Evolutionary conservation across 192 early-diverging fungal genomes (phyloP).

Genomic region (Backusella liffmaniae): DNA sequence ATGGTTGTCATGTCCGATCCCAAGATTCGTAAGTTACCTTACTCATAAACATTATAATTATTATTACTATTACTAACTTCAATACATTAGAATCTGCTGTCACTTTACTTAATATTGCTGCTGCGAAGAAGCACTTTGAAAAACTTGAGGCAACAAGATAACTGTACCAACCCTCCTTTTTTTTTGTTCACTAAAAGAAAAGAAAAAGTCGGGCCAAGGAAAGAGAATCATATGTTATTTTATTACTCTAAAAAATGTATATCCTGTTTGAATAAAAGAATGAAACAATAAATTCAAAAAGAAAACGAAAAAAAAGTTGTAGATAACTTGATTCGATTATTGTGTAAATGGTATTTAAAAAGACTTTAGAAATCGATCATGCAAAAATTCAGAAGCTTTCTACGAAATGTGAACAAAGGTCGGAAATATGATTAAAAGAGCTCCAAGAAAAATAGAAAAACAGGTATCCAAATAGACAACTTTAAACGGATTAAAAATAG

Average conservation of each 20-base stretch:
- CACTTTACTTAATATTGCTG: conserved; percentile 77
- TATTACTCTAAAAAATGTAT: neutral
- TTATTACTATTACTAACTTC: neutral
- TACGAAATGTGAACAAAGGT: neutral
- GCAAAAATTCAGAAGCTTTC: neutral
- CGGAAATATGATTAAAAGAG: neutral
- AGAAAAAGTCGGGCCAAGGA: neutral
- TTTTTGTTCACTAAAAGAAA: neutral
- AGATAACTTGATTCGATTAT: neutral
- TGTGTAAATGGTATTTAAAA: neutral
- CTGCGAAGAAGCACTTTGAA: conserved; percentile 80
- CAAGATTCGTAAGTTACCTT: conserved; percentile 65
- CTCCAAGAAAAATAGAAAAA: neutral
- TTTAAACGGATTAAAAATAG: too few relatives aligned
- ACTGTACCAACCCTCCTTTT: neutral
- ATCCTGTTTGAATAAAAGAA: conserved; percentile 7
- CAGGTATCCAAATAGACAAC: neutral
- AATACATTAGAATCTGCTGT: conserved; percentile 69
- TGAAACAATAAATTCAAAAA: neutral
- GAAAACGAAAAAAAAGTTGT: neutral
- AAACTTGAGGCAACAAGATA: conserved; percentile 62
- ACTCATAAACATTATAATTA: neutral
- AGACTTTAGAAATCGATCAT: neutral
- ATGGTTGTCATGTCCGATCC: conserved; percentile 86
- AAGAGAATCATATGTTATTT: neutral